Percentiles rank a stretch among this genome's conserved stretches.
Conservation (phyloP, 2,329 filamentous ascomycete genomes). For the Phyllosticta citribraziliensis region DNA sequence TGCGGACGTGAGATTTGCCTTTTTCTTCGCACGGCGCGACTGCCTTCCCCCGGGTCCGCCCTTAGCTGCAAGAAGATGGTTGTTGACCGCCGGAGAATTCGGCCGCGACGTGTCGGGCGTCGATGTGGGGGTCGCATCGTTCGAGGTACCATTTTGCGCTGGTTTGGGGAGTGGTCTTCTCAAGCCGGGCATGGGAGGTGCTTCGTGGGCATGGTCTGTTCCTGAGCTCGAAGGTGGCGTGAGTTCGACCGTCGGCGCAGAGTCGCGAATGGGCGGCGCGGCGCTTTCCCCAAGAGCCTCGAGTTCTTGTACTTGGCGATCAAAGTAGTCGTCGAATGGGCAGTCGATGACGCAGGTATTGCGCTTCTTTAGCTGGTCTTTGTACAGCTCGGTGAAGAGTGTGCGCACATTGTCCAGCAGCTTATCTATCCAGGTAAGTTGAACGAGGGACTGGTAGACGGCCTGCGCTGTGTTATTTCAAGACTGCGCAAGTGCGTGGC, state of each 20-base stretch:
- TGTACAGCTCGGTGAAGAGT: conserved; percentile 84
- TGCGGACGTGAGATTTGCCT: conserved; percentile 42
- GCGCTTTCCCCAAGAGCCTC: conserved; percentile 44
- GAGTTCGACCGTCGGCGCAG: conserved; percentile 21
- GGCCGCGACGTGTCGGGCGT: conserved; percentile 73
- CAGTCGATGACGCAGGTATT: conserved; percentile 72
- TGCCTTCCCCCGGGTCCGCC: conserved; percentile 59
- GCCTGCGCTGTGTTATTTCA: conserved; percentile 46
- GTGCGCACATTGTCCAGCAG: conserved; percentile 90
- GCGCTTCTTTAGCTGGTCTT: conserved; percentile 72
- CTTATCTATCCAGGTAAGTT: conserved; percentile 94
- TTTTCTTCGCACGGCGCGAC: conserved; percentile 71
- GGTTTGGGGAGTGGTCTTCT: conserved; percentile 45
- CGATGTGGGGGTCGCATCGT: conserved; percentile 58
- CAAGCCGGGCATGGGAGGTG: conserved; percentile 43
- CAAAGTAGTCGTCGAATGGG: conserved; percentile 84
- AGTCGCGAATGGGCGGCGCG: conserved; percentile 9
- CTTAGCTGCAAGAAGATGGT: conserved; percentile 63
- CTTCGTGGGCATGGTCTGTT: conserved; percentile 39
- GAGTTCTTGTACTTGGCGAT: conserved; percentile 80
- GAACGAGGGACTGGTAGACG: conserved; percentile 90
- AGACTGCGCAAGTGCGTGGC: neutral
- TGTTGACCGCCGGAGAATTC: conserved; percentile 56
- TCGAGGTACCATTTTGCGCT: conserved; percentile 44
- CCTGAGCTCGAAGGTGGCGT: conserved; percentile 43